Evolutionary conservation across 225 moss, liverwort and hornwort genomes (phyloP).

Genomic region (Polytrichum commune): DNA sequence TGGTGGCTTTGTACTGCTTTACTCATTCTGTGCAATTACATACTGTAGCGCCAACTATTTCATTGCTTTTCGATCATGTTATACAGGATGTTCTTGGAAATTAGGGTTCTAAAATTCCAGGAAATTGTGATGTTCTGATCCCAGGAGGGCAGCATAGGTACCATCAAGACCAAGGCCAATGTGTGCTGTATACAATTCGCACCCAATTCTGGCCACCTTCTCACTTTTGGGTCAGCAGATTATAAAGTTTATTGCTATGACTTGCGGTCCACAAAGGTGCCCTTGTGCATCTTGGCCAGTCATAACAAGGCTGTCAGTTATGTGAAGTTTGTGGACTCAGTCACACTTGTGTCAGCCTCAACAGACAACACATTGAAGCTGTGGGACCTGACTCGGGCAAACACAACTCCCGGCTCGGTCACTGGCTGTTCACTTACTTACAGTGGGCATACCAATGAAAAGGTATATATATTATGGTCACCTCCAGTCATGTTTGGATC

Average conservation of each 20-base stretch:
- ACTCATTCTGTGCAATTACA: no score
- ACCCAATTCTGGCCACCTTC: slow-evolving; percentile 80
- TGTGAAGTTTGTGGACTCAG: slow-evolving; percentile 89
- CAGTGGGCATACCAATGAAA: slow-evolving; percentile 91
- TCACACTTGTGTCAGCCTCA: slow-evolving; percentile 90
- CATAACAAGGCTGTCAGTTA: slow-evolving; percentile 97
- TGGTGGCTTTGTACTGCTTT: no score
- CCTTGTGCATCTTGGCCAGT: slow-evolving; percentile 77
- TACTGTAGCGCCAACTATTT: no score
- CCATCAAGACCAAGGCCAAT: slow-evolving; percentile 91
- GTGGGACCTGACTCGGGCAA: slow-evolving; percentile 87
- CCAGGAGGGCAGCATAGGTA: slow-evolving; percentile 89
- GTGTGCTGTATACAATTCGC: slow-evolving; percentile 99
- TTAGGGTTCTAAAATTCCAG: no score
- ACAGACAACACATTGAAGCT: slow-evolving; percentile 95
- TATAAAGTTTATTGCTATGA: slow-evolving; percentile 96
- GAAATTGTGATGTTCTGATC: no score
- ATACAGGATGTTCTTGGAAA: no score
- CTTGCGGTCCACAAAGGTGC: slow-evolving; percentile 71
- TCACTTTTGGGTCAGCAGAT: slow-evolving; percentile 95
- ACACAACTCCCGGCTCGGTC: slow-evolving; percentile 54
- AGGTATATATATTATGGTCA: slow-evolving; percentile 34
- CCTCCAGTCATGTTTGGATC: no score
- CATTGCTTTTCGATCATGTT: no score
- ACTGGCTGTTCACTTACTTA: slow-evolving; percentile 73